Base-by-base conservation (phyloP, 768 basidiomycete species). In the Crassisporium funariophilum region DNA sequence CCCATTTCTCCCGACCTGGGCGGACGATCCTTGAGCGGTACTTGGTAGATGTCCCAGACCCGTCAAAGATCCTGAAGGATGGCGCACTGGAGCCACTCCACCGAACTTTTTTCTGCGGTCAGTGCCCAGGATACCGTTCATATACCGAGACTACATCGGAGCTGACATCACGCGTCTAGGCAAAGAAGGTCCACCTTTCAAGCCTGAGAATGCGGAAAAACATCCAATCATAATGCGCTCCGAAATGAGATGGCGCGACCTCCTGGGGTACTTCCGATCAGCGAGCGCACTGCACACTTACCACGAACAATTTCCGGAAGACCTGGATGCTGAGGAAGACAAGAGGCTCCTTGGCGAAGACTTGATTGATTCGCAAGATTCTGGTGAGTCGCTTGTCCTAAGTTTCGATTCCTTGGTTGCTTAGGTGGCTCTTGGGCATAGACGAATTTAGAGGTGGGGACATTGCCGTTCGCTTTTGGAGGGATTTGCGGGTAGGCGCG, bases 1-100 rank as follows among this genome's bases (percentile, higher is more conserved):
- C 82, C 1, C 79, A 90, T 59, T 93, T 89, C 78, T 78, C 92
- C 55, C 82, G 85, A 22, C 91, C 91, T 0, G 91, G 91, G 12
- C 76, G 91, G 10, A 79, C 78, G 0, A 84, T 91, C 51, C 75
- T 93, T 17, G 84, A 88, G 46, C 74, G 74, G 5, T 81, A 88
- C 57, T 77, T 93, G 2, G 72, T 82, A 5, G 80, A 81, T 21
- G 76, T 93, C n/a, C 87, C 84, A 0, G 74, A 77, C 34, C 79
- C 84, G 2, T 55, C 54, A 0, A 49, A 55, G 7, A 54, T 73
- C 38, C 55, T 68, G 34, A 36, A 40, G 45, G 51, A 27, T 19
- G 63, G 58, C 27, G 60, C 60, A 1, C 72, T 80, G 41, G 60
- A 58, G 22, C 65, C 74, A 21, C 70, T 81, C 41, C 69, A 79